A percentile compares a stretch with the other conserved stretches of the same genome.
These are phyloP conservation scores for Telfairia occidentalis DNA, from an alignment of 331 rosid species.

Conservation along the genomic window DNA sequence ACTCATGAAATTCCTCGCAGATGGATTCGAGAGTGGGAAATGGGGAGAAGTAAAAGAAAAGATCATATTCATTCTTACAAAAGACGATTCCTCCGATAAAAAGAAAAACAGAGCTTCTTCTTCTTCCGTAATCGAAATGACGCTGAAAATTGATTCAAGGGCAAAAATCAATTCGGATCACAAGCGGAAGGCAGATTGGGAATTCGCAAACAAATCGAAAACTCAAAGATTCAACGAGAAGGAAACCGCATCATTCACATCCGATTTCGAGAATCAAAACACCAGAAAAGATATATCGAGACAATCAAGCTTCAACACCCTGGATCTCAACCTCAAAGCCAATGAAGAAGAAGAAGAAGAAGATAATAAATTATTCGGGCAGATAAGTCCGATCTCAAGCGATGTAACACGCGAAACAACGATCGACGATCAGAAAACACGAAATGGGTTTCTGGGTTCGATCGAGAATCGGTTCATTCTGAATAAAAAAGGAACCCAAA, in stretches of 20 bases:
- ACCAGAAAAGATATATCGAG: conserved; percentile 32
- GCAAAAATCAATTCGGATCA: conserved; percentile 29
- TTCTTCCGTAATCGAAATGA: conserved; percentile 29
- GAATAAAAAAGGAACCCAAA: conserved; percentile 31
- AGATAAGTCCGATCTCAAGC: conserved; percentile 48
- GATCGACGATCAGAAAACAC: conserved; percentile 19
- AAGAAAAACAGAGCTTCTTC: conserved; percentile 13
- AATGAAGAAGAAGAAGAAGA: conserved; percentile 24
- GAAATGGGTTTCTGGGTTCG: conserved; percentile 39
- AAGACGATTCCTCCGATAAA: conserved; percentile 29
- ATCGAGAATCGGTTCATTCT: conserved; percentile 43
- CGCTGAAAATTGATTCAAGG: conserved; percentile 41
- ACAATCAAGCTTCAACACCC: conserved; percentile 54
- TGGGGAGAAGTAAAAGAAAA: conserved; percentile 38
- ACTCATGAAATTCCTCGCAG: conserved; percentile 43
- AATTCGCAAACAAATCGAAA: conserved; percentile 34
- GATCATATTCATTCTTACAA: conserved; percentile 49
- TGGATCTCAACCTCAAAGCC: conserved; percentile 57
- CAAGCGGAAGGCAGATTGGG: conserved; percentile 22
- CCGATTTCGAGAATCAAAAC: conserved; percentile 21
- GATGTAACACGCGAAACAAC: conserved; percentile 62
- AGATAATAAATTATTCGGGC: conserved; percentile 22
- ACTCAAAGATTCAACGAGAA: conserved; percentile 32
- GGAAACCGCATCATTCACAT: conserved; percentile 30
- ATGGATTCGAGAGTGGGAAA: conserved; percentile 47